Evolutionary conservation across 2,329 filamentous ascomycete species (phyloP).

Genomic region (Nothomitra cinnamomea): DNA sequence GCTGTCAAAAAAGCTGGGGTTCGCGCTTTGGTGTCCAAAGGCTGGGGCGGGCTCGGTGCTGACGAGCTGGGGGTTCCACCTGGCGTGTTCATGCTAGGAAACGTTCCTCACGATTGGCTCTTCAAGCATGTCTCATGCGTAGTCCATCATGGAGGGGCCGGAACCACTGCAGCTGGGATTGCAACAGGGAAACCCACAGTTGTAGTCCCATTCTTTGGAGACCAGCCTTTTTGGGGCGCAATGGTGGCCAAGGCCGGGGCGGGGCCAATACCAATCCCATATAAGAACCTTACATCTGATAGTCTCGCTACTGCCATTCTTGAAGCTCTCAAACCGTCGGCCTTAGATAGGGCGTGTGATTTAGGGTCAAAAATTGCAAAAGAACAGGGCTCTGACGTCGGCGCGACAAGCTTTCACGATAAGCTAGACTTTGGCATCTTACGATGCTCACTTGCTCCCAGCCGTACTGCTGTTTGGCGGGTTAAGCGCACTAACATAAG

Average conservation of each 20-base stretch:
- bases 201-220: slow-evolving; percentile 73
- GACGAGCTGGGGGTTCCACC: slow-evolving; percentile 54
- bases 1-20: slow-evolving; percentile 49
- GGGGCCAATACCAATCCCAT: slow-evolving; percentile 51
- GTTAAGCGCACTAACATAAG: slow-evolving; percentile 48
- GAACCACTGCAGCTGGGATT: slow-evolving; percentile 78
- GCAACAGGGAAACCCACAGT: slow-evolving; percentile 64
- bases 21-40: slow-evolving; percentile 70
- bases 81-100: slow-evolving; percentile 67
- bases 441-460: slow-evolving; percentile 51
- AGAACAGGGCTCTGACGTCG: slow-evolving; percentile 45
- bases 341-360: slow-evolving; percentile 35
- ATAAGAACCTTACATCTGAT: slow-evolving; percentile 48
- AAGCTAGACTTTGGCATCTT: slow-evolving; percentile 49
- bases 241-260: slow-evolving; percentile 59
- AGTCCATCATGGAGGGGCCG: slow-evolving; percentile 75
- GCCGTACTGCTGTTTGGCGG: slow-evolving; percentile 56
- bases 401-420: slow-evolving; percentile 53
- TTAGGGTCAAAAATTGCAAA: slow-evolving; percentile 48
- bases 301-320: slow-evolving; percentile 48
- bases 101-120: slow-evolving; percentile 77
- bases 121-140: slow-evolving; percentile 69
- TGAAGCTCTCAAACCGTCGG: slow-evolving; percentile 42
- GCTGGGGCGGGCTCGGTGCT: slow-evolving; percentile 71
- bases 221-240: slow-evolving; percentile 69